Evolutionary conservation across 176 grass and related monocot genomes (phyloP).

Genomic region (Saccharum officinarum): DNA sequence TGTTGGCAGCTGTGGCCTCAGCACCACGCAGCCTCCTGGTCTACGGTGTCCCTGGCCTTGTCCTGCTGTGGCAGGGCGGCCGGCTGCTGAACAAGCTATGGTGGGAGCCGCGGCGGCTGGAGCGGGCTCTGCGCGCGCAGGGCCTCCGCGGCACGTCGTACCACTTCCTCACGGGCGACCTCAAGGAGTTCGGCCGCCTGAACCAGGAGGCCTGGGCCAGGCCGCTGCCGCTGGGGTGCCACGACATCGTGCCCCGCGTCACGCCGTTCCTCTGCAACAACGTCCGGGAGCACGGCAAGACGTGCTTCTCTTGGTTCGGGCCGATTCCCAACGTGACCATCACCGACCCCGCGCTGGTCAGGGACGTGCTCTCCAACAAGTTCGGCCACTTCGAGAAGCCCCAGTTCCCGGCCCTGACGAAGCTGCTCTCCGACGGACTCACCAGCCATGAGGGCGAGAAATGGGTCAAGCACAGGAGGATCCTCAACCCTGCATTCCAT

Average conservation of each 20-base stretch:
- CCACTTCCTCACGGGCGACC: constrained; percentile 50
- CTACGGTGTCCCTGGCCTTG: constrained; percentile 6
- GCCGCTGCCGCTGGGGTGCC: constrained; percentile 45
- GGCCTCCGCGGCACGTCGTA: constrained; percentile 52
- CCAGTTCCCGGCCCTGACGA: constrained; percentile 8
- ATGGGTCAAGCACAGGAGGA: constrained; percentile 69
- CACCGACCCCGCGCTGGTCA: constrained; percentile 45
- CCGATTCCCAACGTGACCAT: constrained; percentile 47
- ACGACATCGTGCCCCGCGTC: constrained; percentile 48
- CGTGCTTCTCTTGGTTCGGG: constrained; percentile 62
- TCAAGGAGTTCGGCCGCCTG: constrained; percentile 34
- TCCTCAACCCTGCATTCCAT: constrained; percentile 81
- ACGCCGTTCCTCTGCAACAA: constrained; percentile 39
- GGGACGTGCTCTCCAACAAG: constrained; percentile 64
- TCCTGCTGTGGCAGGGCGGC: constrained; percentile 40
- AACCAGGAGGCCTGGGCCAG: constrained; percentile 40
- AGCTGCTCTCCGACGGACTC: constrained; percentile 33
- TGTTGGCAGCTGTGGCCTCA: not conserved
- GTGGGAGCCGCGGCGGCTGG: constrained; percentile 52
- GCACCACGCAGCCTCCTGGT: constrained; percentile 36
- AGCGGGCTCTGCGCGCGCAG: constrained; percentile 41
- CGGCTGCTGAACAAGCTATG: constrained; percentile 42
- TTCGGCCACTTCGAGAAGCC: constrained; percentile 45
- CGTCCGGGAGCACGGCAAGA: constrained; percentile 47
- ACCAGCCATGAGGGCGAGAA: constrained; percentile 62